Evolutionary conservation across 208 protist species (phyloP), one percentile per base, ranked within the genome.

Genomic region (Trypanosoma boissoni): DNA sequence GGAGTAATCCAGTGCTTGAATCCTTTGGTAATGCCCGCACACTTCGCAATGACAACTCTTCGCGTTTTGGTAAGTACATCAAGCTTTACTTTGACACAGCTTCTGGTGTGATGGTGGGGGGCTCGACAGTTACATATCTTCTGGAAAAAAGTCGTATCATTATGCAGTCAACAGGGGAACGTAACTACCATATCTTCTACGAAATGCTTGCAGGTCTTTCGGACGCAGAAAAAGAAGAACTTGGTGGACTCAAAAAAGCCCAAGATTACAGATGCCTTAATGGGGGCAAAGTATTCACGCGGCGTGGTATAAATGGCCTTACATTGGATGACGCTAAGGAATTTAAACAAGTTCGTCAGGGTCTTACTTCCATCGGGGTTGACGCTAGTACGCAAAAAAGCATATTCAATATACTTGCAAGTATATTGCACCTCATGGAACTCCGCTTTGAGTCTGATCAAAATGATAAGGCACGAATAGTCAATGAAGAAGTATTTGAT

Each of bases 141-240:
- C 78, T 98, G 12, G 96, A 98, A 74, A 97, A 88, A 64, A 96
- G 87, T 46, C 80, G 97, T 58, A 86, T 98, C 43, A 83, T 98
- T 26, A 72, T 75, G 36, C 96, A 98, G 66, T 74, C 77, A 24
- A 51, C 74, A 41, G 88, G 86, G 28, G 97, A 98, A 65, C 83
- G 95, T 44, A 97, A 93, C 78, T 98, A 96, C 71, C 95, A 98
- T 80, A 86, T 98, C 48, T 98, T 98, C 76, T 98, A 98, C 69
- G 91, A 98, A 75, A 89, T 97, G 67, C 74, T 96, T 21, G 78
- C 86, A 3, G 90, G 89, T n/a, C 68, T 88, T 50, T 72, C 78
- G 50, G 32, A 72, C 5, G 42, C 58, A 27, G 81, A 95, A 51
- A 95, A 93, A 73, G 44, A 62, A 52, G 52, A 83, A 56, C 75